Percentiles rank a stretch among this genome's conserved stretches.
These are phyloP conservation scores for Hyaloperonospora arabidopsidis DNA, from an alignment of 352 stramenopile species.

Conservation along the genomic window DNA sequence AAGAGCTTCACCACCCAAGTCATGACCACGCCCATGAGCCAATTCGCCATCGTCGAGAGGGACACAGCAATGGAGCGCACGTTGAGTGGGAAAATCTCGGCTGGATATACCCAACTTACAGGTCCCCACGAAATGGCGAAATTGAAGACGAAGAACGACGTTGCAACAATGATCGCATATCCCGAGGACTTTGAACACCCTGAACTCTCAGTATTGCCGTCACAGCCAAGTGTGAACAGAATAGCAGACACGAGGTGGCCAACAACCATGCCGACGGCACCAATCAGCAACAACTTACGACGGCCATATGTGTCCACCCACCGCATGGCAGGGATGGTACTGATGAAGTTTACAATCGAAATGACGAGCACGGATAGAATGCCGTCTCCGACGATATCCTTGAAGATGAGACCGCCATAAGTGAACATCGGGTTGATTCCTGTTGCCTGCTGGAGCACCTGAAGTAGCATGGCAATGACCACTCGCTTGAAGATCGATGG, in stretches of 20 bases:
- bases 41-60: constrained; percentile 8
- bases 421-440: constrained; percentile 38
- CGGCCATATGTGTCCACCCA: constrained; percentile 12
- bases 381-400: constrained; percentile 27
- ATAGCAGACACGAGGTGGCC: constrained; percentile 10
- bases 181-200: constrained; percentile 2
- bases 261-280: constrained; percentile 7
- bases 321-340: constrained; percentile 42
- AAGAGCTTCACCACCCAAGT: constrained; percentile 14
- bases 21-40: constrained; percentile 32
- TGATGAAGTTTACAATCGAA: constrained; percentile 42
- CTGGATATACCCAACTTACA: constrained; percentile 9
- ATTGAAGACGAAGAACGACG: constrained; percentile 10
- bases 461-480: constrained; percentile 26
- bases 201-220: constrained; percentile 1
- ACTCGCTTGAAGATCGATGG: constrained; percentile 24
- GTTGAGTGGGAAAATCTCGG: constrained; percentile 10
- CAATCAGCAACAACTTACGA: constrained; percentile 7
- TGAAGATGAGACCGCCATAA: constrained; percentile 24
- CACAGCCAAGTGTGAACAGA: constrained; percentile 10
- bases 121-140: constrained; percentile 10
- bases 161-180: constrained; percentile 6
- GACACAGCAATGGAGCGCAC: constrained; percentile 5
- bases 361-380: constrained; percentile 41
- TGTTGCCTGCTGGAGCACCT: constrained; percentile 43